Evolutionary conservation across 768 basidiomycete genomes (phyloP), one percentile per base, ranked within the genome.

Genomic region (Trametes punicea): DNA sequence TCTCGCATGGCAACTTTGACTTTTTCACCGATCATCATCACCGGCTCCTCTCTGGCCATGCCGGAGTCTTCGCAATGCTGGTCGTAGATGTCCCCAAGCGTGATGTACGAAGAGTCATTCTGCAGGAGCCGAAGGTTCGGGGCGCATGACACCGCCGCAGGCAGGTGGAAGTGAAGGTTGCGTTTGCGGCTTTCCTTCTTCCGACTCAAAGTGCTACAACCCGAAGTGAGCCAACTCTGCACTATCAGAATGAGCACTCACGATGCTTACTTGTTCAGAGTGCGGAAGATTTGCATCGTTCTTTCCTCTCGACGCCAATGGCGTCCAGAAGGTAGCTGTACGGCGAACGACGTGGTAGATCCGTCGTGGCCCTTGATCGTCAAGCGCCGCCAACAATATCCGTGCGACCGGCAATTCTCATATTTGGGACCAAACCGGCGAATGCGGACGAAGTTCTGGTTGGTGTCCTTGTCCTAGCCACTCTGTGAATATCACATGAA

Each of bases 111-210:
- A 0, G 88, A 82, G 69, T 98, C 96, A 52, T 86, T 90, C 69
- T 97, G 93, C 54, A 96, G 81, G 39, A 99, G 73, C 34, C 97
- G 88, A 39, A 94, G 79, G 53, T 74, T 82, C 0, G 92, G 88
- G 46, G 90, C 90, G 62, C 87, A 88, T 0, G 93, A 90, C 21
- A 98, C 77, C 7, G 89, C 85, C 0, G 87, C 83, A 1, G 97
- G 97, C 27, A 98, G 76, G 69, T 98, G 91, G 81, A 99, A 98
- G 39, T 77, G 76, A 29, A 99, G 79, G 67, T 93, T 94, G 38
- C 97, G 83, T 65, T 96, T 95, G 46, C 96, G 82, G 30, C 84
- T 89, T 70, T 99, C 96, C 69, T 96, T 97, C 70, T 93, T 89
- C 55, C 90, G 86, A 46, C 76, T 75, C 48, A 99, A 75, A 23